These are phyloP conservation scores for Chlorella ohadii DNA, from an alignment of 139 green algal species.

Conservation along the genomic window DNA sequence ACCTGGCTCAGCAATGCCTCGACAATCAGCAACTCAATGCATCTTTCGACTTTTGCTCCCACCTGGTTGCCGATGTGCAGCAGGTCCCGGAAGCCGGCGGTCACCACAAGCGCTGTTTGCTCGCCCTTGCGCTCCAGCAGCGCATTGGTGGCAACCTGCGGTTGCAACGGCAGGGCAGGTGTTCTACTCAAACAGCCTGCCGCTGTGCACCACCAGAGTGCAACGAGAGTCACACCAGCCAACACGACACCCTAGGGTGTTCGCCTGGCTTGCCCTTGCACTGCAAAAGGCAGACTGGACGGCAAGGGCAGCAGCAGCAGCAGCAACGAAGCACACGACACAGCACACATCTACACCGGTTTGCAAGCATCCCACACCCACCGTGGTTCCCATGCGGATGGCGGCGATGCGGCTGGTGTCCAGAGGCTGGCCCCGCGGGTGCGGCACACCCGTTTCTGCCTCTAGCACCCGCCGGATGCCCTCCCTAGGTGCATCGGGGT, in stretches of 20 bases:
- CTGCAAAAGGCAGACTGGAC: no score
- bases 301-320: no score
- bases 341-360: neutral
- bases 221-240: no score
- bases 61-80: slow-evolving; percentile 96
- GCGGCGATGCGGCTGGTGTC: slow-evolving; percentile 84
- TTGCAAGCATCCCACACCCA: slow-evolving; percentile 1
- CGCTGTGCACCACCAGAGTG: no score
- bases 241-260: no score
- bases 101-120: slow-evolving; percentile 82
- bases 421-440: slow-evolving; percentile 69
- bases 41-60: no score
- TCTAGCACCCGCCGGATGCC: slow-evolving; percentile 96
- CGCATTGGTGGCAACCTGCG: slow-evolving; percentile 94
- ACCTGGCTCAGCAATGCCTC: no score
- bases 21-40: no score
- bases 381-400: slow-evolving; percentile 95
- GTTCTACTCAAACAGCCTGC: no score
- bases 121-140: slow-evolving; percentile 92
- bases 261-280: no score
- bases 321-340: neutral
- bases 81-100: slow-evolving; percentile 90
- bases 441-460: slow-evolving; percentile 70
- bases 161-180: no score
- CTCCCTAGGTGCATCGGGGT: slow-evolving; percentile 92